Percentiles rank a stretch among this genome's conserved stretches.
Conservation (phyloP, 2,329 filamentous ascomycete genomes). For the Cyphellophora europaea region DNA sequence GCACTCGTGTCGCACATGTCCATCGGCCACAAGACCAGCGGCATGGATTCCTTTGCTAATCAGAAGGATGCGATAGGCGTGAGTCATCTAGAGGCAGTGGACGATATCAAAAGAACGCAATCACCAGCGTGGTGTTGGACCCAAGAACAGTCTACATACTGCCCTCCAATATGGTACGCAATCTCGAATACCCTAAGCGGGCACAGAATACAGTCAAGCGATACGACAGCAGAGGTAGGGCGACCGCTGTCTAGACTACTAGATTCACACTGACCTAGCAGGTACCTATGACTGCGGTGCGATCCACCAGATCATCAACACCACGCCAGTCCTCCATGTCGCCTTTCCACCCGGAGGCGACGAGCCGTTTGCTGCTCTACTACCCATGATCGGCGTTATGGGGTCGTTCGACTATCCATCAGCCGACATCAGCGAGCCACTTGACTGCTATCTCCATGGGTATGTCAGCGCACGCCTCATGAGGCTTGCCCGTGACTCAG, state of each 20-base stretch:
- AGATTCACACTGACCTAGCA: constrained; percentile 31
- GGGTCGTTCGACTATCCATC: constrained; percentile 59
- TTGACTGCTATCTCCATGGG: constrained; percentile 75
- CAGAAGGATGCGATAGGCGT: too few relatives aligned
- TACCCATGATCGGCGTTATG: constrained; percentile 83
- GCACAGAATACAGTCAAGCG: constrained; percentile 58
- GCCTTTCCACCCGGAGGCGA: constrained; percentile 57
- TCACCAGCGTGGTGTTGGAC: too few relatives aligned
- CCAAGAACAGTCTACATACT: too few relatives aligned
- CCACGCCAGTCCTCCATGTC: constrained; percentile 65
- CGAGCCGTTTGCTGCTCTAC: constrained; percentile 63
- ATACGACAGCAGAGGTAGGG: constrained; percentile 52
- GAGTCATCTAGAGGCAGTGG: too few relatives aligned
- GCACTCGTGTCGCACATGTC: too few relatives aligned
- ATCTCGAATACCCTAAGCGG: constrained; percentile 51
- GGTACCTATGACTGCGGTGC: constrained; percentile 62
- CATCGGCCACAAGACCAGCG: too few relatives aligned
- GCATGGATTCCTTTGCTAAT: too few relatives aligned
- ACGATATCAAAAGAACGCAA: too few relatives aligned
- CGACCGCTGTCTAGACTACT: too few relatives aligned
- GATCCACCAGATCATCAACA: constrained; percentile 69
- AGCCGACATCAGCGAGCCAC: constrained; percentile 50
- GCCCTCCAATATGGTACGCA: constrained; percentile 30
- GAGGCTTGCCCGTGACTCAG: constrained; percentile 45
- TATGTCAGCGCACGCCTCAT: constrained; percentile 74